Evolutionary conservation across 257 asterid species (phyloP).

Genomic region (Henckelia pumila): DNA sequence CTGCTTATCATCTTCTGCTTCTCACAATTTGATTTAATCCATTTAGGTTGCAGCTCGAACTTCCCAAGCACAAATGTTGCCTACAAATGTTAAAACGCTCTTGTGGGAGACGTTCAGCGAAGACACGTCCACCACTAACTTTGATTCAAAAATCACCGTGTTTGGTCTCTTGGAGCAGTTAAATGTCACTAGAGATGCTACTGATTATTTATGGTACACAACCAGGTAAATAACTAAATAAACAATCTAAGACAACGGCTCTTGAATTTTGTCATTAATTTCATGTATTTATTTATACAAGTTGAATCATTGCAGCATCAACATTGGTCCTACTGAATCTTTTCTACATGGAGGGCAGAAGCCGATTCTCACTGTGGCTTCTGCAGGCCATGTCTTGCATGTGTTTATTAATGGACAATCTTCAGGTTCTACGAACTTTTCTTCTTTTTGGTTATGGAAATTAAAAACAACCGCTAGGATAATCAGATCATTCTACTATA

Average conservation of each 20-base stretch:
- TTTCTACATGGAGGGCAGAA: constrained; percentile 53
- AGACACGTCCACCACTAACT: constrained; percentile 49
- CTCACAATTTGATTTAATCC: constrained; percentile 16
- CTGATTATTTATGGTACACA: constrained; percentile 92
- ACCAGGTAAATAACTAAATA: constrained; percentile 80
- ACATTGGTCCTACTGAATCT: constrained; percentile 64
- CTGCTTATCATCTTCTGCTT: constrained; percentile 13
- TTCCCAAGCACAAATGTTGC: constrained; percentile 55
- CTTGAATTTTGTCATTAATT: not conserved
- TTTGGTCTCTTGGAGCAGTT: constrained; percentile 82
- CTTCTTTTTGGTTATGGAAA: not conserved
- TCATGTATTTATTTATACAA: not conserved
- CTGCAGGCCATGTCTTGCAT: constrained; percentile 85
- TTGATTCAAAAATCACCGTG: constrained; percentile 58
- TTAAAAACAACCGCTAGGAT: not conserved
- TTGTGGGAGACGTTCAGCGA: constrained; percentile 82
- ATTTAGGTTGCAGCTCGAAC: constrained; percentile 55
- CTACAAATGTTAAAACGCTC: constrained; percentile 39
- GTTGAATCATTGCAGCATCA: constrained; percentile 42
- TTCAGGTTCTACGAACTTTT: constrained; percentile 42
- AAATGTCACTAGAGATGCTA: constrained; percentile 83
- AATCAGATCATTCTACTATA: not conserved
- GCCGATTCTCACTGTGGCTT: constrained; percentile 58
- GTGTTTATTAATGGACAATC: constrained; percentile 68
- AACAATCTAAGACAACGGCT: not conserved